Conservation (phyloP, 768 basidiomycete genomes). For the Tylopilus sp. region DNA sequence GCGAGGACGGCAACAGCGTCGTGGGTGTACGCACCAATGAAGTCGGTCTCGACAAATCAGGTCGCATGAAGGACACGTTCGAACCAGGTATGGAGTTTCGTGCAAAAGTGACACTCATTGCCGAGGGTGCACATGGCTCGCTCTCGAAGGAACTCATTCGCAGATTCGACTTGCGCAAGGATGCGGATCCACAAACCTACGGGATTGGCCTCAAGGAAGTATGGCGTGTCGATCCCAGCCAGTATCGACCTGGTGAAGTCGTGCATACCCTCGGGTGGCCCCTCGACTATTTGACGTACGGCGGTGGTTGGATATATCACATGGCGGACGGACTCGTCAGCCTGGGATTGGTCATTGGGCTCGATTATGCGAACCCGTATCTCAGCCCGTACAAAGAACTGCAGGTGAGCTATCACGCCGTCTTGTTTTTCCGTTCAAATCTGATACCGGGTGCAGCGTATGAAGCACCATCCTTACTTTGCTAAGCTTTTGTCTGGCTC, state of each 20-base stretch:
- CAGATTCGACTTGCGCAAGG: slow-evolving; percentile 67
- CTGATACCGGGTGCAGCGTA: slow-evolving; percentile 44
- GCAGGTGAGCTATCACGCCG: slow-evolving; percentile 53
- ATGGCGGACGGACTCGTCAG: slow-evolving; percentile 91
- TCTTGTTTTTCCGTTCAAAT: neutral
- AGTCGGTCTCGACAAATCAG: slow-evolving; percentile 80
- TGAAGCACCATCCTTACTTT: slow-evolving; percentile 98
- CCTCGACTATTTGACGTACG: slow-evolving; percentile 68
- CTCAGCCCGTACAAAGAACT: slow-evolving; percentile 90
- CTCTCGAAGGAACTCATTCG: slow-evolving; percentile 76
- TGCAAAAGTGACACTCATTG: slow-evolving; percentile 87
- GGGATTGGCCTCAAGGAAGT: slow-evolving; percentile 97
- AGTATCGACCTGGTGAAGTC: slow-evolving; percentile 69
- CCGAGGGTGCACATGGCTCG: slow-evolving; percentile 93
- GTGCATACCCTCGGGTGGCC: slow-evolving; percentile 97
- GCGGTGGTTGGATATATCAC: slow-evolving; percentile 94
- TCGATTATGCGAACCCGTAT: slow-evolving; percentile 95
- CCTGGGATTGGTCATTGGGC: slow-evolving; percentile 86
- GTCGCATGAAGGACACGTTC: slow-evolving; percentile 77
- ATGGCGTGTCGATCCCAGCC: slow-evolving; percentile 74
- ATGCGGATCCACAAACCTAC: slow-evolving; percentile 85
- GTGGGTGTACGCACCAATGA: slow-evolving; percentile 88
- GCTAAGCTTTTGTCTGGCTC: slow-evolving; percentile 71
- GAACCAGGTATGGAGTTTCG: slow-evolving; percentile 97
- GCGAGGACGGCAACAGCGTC: slow-evolving; percentile 41